Percentiles rank a stretch among this genome's conserved stretches.
Evolutionary conservation across 2,329 filamentous ascomycete genomes (phyloP).

Genomic region (Graphiopsis chlorocephala): DNA sequence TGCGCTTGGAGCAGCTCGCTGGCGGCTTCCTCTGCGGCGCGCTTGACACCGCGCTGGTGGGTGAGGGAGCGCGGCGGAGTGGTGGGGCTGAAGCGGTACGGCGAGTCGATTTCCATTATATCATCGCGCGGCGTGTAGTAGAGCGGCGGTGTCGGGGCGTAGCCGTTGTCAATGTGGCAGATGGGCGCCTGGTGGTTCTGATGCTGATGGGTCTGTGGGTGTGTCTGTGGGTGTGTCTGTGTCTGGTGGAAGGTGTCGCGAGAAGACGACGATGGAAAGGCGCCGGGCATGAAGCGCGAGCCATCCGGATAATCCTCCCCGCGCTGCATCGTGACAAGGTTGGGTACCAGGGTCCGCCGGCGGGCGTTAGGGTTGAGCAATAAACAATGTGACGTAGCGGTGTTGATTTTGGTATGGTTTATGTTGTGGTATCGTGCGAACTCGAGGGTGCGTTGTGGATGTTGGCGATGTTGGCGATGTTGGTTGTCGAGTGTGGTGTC

Average conservation of each 20-base stretch:
- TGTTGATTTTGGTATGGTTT: background rate
- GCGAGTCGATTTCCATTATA: background rate
- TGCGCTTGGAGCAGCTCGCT: background rate
- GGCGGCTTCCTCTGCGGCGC: background rate
- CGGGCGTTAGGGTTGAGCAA: background rate
- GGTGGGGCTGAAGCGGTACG: background rate
- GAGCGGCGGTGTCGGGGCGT: no score
- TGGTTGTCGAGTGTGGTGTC: background rate
- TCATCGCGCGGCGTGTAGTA: background rate
- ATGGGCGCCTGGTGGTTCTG: background rate
- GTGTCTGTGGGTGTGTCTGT: no score
- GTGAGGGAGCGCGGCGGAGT: constrained; percentile 1
- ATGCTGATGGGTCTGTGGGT: background rate
- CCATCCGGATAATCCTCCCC: background rate
- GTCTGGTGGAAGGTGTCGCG: no score
- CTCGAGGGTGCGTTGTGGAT: background rate
- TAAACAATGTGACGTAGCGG: background rate
- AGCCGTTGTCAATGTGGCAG: no score
- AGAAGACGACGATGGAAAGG: background rate
- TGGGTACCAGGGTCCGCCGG: background rate
- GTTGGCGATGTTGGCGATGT: background rate
- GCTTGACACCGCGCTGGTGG: constrained; percentile 4
- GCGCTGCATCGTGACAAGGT: background rate
- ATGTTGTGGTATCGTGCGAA: background rate
- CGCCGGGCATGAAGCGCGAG: background rate